phyloP scores from a whole-genome alignment of 768 basidiomycete genomes.

The Tremella yokohamensis region DNA sequence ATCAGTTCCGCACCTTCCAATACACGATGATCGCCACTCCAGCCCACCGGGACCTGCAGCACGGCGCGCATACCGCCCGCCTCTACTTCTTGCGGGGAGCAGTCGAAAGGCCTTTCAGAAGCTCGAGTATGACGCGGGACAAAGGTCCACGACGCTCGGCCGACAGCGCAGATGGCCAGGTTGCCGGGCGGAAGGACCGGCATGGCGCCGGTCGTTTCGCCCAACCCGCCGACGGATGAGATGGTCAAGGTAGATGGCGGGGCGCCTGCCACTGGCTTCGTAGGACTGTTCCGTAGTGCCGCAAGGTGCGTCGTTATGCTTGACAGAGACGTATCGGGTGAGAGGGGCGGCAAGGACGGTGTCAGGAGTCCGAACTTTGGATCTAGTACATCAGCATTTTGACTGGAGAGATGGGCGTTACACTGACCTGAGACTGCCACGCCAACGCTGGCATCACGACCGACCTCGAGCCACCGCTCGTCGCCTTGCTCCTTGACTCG shows the following conservation, averaged over 20 bases:
- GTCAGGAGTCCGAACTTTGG: slow-evolving; percentile 41
- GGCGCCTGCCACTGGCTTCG: slow-evolving; percentile 12
- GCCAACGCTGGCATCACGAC: slow-evolving; percentile 31
- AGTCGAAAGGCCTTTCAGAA: slow-evolving; percentile 3
- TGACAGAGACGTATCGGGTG: slow-evolving; percentile 26
- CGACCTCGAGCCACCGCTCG: slow-evolving; percentile 30
- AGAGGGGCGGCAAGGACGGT: slow-evolving; percentile 34
- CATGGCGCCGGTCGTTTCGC: slow-evolving; percentile 34
- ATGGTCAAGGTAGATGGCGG: slow-evolving; percentile 34
- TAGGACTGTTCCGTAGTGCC: slow-evolving; percentile 19
- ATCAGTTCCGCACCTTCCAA: slow-evolving; percentile 47
- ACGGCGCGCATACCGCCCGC: slow-evolving; percentile 28
- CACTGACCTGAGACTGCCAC: slow-evolving; percentile 43
- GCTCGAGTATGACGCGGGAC: slow-evolving; percentile 14
- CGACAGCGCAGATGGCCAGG: slow-evolving; percentile 42
- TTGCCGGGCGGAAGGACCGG: slow-evolving; percentile 42
- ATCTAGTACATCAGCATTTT: slow-evolving; percentile 18
- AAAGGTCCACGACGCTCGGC: slow-evolving; percentile 38
- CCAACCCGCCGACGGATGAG: slow-evolving; percentile 38
- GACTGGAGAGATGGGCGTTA: background rate
- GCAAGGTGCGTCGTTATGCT: slow-evolving; percentile 32
- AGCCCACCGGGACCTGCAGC: slow-evolving; percentile 35
- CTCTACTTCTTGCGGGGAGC: slow-evolving; percentile 23
- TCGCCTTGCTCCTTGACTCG: slow-evolving; percentile 24
- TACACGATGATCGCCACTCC: slow-evolving; percentile 48